These are phyloP conservation scores for Yamagishiella unicocca DNA, from an alignment of 139 green algal species.

Conservation along the genomic window DNA sequence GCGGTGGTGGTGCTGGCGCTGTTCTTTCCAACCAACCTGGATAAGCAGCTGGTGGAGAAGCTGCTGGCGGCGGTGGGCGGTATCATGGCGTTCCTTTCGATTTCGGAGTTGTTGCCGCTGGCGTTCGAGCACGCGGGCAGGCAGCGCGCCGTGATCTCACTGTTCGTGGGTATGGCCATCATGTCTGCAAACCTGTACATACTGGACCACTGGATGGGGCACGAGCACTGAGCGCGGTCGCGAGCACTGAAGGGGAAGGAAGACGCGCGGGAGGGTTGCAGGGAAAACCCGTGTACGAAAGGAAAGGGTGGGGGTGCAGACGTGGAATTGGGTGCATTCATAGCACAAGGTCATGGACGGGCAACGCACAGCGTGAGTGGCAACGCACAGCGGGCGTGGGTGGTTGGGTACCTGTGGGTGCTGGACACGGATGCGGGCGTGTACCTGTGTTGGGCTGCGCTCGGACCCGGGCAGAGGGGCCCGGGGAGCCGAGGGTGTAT, in stretches of 20 bases:
- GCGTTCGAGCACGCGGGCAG: constrained; percentile 73
- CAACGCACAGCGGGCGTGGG: no score
- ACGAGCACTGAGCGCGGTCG: constrained; percentile 18
- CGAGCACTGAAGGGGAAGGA: not conserved
- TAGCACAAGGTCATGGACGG: no score
- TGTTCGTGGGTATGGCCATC: constrained; percentile 79
- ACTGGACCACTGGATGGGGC: constrained; percentile 58
- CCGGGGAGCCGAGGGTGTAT: no score
- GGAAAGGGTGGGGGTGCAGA: no score
- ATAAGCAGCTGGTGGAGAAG: constrained; percentile 62
- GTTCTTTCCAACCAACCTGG: constrained; percentile 59
- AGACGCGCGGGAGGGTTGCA: no score
- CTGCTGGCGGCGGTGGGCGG: constrained; percentile 70
- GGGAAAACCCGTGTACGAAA: no score
- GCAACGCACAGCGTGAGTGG: no score
- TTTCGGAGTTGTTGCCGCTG: constrained; percentile 80
- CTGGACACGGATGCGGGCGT: no score
- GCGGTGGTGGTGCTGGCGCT: constrained; percentile 76
- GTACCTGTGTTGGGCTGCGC: no score
- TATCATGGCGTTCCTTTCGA: constrained; percentile 77
- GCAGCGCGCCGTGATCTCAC: constrained; percentile 32
- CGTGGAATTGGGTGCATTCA: no score
- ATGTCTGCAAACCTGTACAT: constrained; percentile 74
- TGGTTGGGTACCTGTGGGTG: no score
- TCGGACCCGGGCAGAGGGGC: no score